Evolutionary conservation across 2,329 filamentous ascomycete species (phyloP), one percentile per base, ranked within the genome.

Genomic region (Waltergamsia citrina): DNA sequence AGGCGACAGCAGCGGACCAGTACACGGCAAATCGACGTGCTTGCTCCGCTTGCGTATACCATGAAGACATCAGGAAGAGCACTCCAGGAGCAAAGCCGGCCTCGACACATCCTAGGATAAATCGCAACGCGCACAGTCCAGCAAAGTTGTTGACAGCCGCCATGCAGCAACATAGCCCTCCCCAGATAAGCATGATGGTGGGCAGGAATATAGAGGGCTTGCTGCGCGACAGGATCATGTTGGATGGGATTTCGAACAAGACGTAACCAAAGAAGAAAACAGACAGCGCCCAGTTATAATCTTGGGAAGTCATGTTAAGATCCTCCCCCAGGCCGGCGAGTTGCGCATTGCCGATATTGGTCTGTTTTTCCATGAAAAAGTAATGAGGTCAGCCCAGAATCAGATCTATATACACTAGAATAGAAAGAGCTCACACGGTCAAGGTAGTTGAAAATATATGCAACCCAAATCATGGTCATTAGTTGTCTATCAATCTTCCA

Each of bases 261-360:
- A 75, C 61, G 43, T 74, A 71, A 19, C 53, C 56, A 34, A 68
- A 57, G 43, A 72, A 73, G 53, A 74, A 75, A 6, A 75, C 65
- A 2, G 70, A 60, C 14, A 74, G 47, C 3, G n/a, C n/a, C n/a
- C n/a, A n/a, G n/a, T n/a, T n/a, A n/a, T n/a, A n/a, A n/a, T n/a
- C n/a, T n/a, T n/a, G n/a, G n/a, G n/a, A n/a, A n/a, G n/a, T n/a
- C n/a, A n/a, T n/a, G 60, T 51, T 38, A 67, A 70, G 52, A 36
- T 70, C 65, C 15, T 51, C 47, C 6, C 53, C 52, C 65, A 70
- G 69, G 11, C 66, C 66, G 4, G 64, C 65, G 32, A 69, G 59
- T 46, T 64, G 68, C 15, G 67, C 66, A 36, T 70, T 70, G 22
- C 67, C 67, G 44, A 46, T 19, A 14, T 33, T 42, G 45, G 21